These are phyloP conservation scores for Vanderwaltozyma verrucispora DNA, from an alignment of 805 yeast genomes.

Conservation along the genomic window DNA sequence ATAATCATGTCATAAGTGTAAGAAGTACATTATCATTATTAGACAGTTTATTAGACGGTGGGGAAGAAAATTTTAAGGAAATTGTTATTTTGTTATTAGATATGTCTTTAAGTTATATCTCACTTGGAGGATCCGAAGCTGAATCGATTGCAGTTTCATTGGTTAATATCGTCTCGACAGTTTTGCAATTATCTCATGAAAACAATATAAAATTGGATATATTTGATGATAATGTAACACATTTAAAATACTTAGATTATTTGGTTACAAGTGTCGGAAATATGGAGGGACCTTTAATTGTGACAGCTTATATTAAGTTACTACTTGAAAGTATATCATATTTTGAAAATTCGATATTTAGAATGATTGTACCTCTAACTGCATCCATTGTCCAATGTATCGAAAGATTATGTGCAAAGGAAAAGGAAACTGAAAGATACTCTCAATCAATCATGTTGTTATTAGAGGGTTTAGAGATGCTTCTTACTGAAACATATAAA, in stretches of 20 bases:
- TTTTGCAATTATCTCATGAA: constrained; percentile 22
- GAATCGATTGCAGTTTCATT: constrained; percentile 27
- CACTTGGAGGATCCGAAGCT: constrained; percentile 16
- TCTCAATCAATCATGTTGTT: constrained; percentile 37
- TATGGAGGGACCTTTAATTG: constrained; percentile 32
- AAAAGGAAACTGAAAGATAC: constrained; percentile 30
- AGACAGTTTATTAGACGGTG: constrained; percentile 42
- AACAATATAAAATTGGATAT: constrained; percentile 24
- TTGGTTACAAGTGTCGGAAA: constrained; percentile 39
- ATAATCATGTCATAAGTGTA: constrained; percentile 31
- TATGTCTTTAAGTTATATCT: constrained; percentile 25
- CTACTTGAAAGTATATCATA: constrained; percentile 42
- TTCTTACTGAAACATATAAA: constrained; percentile 48
- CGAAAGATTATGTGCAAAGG: constrained; percentile 11
- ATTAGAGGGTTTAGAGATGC: constrained; percentile 53
- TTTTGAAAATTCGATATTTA: constrained; percentile 42
- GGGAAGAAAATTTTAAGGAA: constrained; percentile 41
- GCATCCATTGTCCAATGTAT: constrained; percentile 32
- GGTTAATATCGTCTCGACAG: constrained; percentile 25
- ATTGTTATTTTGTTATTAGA: constrained; percentile 35
- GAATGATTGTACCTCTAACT: constrained; percentile 43
- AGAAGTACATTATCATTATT: constrained; percentile 36
- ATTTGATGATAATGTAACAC: constrained; percentile 25
- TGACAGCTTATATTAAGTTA: constrained; percentile 32
- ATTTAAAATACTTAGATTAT: constrained; percentile 33